Base-by-base conservation (phyloP, 108 stramenopile species). In the Skeletonema grethae region DNA sequence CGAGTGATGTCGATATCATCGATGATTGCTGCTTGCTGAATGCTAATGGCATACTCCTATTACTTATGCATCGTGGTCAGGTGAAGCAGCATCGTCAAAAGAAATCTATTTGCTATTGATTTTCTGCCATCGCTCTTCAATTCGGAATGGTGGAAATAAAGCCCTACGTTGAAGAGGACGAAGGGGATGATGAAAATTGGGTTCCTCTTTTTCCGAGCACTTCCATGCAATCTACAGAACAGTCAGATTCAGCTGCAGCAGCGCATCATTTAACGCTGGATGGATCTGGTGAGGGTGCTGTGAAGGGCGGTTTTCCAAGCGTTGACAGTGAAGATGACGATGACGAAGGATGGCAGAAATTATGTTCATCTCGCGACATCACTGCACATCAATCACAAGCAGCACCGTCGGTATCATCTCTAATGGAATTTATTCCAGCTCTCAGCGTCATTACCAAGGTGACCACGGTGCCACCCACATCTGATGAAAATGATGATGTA, bases 61-160 rank as follows among this genome's bases (percentile, higher is more conserved):
- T n/a, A n/a, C n/a, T n/a, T n/a, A n/a, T 28, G 25, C 25, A 28
- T 28, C 25, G 25, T 28, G 1, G 25, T 28, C 25, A 43, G 13
- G 41, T 10, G 22, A 16, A 53, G 22, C 3, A 22, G 50, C 18
- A 24, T 20, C 50, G 20, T 24, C 20, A 9, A 24, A 24, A 22
- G 16, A 9, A 7, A 53, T 3, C 4, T 24, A 20, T 9, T 22
- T 53, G 22, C 36, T 36, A 9, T 24, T 24, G 8, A 53, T 20
- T 34, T 34, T 34, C 4, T 4, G 7, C 3, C 18, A 9, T 53
- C 8, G 22, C 8, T 22, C 50, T 9, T 22, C 22, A 53, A 53
- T 3, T 9, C 2, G n/a, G n/a, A 53, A 77, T 77, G 77, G 77
- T 77, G 34, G 77, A 77, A n/a, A 77, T 77, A 30, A 70, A 70